phyloP scores from a whole-genome alignment of 768 basidiomycete species.

The Cubamyces lactineus region DNA sequence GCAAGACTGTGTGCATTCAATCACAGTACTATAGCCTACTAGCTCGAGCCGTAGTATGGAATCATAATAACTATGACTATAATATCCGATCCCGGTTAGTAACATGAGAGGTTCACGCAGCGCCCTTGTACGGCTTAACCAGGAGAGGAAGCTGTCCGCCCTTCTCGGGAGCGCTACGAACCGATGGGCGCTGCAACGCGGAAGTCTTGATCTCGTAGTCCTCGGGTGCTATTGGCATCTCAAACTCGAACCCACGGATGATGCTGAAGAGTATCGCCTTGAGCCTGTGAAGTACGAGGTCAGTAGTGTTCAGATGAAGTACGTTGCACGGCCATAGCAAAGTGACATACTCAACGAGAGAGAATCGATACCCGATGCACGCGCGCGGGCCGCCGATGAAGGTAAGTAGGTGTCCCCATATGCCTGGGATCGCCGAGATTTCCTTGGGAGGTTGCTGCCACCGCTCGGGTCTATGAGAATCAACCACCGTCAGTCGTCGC shows the following conservation, averaged over 20 bases:
- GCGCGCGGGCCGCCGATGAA: slow-evolving; percentile 68
- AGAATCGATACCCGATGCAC: slow-evolving; percentile 71
- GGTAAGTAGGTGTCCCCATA: slow-evolving; percentile 60
- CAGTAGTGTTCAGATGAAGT: no score
- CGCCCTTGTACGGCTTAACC: no score
- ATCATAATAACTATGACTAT: no score
- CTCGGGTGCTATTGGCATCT: slow-evolving; percentile 29
- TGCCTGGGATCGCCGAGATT: slow-evolving; percentile 52
- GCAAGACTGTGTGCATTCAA: no score
- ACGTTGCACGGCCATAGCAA: not conserved
- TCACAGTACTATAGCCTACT: no score
- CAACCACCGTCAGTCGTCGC: not conserved
- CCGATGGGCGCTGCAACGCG: no score
- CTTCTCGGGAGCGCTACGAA: no score
- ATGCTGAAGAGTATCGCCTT: slow-evolving; percentile 39
- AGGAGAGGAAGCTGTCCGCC: no score
- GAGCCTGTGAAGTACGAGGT: slow-evolving; percentile 26
- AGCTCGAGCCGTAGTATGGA: no score
- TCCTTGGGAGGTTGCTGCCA: slow-evolving; percentile 56
- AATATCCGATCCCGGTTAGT: no score
- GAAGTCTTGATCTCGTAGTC: slow-evolving; percentile 26
- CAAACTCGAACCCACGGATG: slow-evolving; percentile 33
- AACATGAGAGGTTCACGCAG: no score
- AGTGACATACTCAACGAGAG: slow-evolving; percentile 57
- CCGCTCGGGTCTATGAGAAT: slow-evolving; percentile 56